These are phyloP conservation scores for Cytospora schulzeri DNA, from an alignment of 2,329 filamentous ascomycete species.

Conservation along the genomic window DNA sequence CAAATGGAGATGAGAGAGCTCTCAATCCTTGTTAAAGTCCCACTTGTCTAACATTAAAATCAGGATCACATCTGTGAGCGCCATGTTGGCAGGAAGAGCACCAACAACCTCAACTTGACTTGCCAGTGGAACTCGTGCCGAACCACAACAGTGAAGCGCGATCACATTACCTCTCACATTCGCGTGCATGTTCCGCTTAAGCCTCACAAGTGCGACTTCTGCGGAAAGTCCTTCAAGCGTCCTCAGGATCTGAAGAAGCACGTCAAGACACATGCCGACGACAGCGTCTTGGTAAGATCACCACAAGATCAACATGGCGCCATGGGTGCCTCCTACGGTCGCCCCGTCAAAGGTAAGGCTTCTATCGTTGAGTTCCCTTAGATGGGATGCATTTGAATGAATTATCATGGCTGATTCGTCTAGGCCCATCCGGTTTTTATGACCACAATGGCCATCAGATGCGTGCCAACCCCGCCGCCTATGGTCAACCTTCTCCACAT, in stretches of 20 bases:
- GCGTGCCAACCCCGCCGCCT: constrained; percentile 57
- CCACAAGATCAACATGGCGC: constrained; percentile 55
- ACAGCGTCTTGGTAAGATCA: constrained; percentile 71
- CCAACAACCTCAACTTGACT: constrained; percentile 95
- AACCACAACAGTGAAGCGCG: constrained; percentile 96
- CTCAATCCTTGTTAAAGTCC: no score
- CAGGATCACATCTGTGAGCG: constrained; percentile 98
- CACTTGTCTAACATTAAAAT: background rate
- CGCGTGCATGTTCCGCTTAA: constrained; percentile 98
- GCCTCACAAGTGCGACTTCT: constrained; percentile 98
- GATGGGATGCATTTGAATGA: constrained; percentile 2
- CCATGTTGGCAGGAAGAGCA: constrained; percentile 98
- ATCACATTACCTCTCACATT: constrained; percentile 99
- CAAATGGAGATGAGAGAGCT: background rate
- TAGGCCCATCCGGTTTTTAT: constrained; percentile 62
- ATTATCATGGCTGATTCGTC: constrained; percentile 45
- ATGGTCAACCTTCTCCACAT: constrained; percentile 55
- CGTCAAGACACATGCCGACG: constrained; percentile 97
- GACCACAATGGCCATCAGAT: constrained; percentile 64
- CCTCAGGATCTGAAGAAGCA: constrained; percentile 99
- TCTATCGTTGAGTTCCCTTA: constrained; percentile 21
- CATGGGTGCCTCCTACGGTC: constrained; percentile 54
- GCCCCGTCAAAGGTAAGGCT: constrained; percentile 53
- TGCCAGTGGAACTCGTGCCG: constrained; percentile 97
- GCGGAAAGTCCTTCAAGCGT: constrained; percentile 97